Percentiles rank a stretch among this genome's conserved stretches.
These are phyloP conservation scores for Cordyceps tenuipes DNA, from an alignment of 2,329 filamentous ascomycete species.

Conservation along the genomic window DNA sequence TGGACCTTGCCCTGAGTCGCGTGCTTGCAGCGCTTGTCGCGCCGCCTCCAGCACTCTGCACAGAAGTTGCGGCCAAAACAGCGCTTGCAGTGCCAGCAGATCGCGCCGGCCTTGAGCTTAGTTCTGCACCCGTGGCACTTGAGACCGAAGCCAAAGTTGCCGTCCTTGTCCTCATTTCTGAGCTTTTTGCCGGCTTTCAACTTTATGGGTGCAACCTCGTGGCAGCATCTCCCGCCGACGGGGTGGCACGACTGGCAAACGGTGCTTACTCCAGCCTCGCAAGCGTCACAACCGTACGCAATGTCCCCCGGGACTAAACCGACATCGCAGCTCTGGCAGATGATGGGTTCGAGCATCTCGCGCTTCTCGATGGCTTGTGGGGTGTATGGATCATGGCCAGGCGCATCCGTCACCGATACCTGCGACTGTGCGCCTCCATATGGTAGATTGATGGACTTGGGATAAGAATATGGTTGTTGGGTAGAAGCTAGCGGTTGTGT, in stretches of 20 bases:
- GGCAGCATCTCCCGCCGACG: conserved; percentile 2
- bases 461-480: not conserved
- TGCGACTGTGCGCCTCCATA: not conserved
- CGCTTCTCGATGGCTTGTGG: not conserved
- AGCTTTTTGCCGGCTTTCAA: conserved; percentile 3
- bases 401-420: not conserved
- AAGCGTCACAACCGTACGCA: conserved; percentile 8
- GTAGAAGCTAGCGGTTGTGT: not conserved
- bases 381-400: no score
- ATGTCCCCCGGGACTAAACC: conserved; percentile 9
- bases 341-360: conserved; percentile 10
- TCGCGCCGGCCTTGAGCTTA: conserved; percentile 13
- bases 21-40: conserved; percentile 16
- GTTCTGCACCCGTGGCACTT: conserved; percentile 35
- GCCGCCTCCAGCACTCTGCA: conserved; percentile 14
- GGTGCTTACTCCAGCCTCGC: not conserved
- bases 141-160: conserved; percentile 22
- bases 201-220: not conserved
- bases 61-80: conserved; percentile 17
- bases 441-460: not conserved
- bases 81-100: conserved; percentile 17
- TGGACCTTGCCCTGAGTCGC: conserved; percentile 12
- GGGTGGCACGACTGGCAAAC: conserved; percentile 7
- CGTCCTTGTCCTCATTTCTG: conserved; percentile 4
- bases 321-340: conserved; percentile 9